Base-by-base conservation (phyloP, 306 rosid species). In the Quercus cerris region DNA sequence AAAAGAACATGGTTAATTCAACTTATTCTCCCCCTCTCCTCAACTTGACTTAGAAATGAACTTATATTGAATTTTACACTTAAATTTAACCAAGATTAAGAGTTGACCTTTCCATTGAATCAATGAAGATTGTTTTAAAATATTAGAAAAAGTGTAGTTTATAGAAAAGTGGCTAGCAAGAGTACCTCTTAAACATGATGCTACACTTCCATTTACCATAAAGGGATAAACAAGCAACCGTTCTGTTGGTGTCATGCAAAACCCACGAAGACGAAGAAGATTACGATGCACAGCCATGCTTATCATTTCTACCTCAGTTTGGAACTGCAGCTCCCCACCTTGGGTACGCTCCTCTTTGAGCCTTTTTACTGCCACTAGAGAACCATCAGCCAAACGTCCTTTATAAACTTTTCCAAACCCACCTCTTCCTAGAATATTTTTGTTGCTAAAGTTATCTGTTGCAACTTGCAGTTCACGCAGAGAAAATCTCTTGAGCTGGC, bases 191-290 rank as follows among this genome's bases (percentile, higher is more conserved):
- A 95, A 91, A 75, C 98, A 91, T 38, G 99, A 93, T 77, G 97
- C 98, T 73, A 95, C 97, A 90, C 99, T 95, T 77, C 99, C 99
- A 31, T 95, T 91, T 72, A 56, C 88, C 99, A 95, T 95, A 79
- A 1, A 95, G 41, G 99, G 99, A 86, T 95, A 95, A 74, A 95
- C 97, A 77, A 95, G 96, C 87, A 95, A 62, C 83, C 97, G 93
- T 78, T 95, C 99, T n/a, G 99, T 95, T 76, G 98, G 95, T 68
- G 99, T 95, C 99, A 93, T 91, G 85, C 99, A 95, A 85, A 95
- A 95, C 11, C 98, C 97, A 76, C 88, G 92, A 5, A 93, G 90
- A 49, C 98, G 95, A 77, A 95, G 98, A 75, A 95, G 85, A 88
- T 95, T 93, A 62, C 98, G 97, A 85, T 95, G 99, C 81, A 93